phyloP scores from a whole-genome alignment of 2,329 filamentous ascomycete species.

The Dactylellina cionopaga region DNA sequence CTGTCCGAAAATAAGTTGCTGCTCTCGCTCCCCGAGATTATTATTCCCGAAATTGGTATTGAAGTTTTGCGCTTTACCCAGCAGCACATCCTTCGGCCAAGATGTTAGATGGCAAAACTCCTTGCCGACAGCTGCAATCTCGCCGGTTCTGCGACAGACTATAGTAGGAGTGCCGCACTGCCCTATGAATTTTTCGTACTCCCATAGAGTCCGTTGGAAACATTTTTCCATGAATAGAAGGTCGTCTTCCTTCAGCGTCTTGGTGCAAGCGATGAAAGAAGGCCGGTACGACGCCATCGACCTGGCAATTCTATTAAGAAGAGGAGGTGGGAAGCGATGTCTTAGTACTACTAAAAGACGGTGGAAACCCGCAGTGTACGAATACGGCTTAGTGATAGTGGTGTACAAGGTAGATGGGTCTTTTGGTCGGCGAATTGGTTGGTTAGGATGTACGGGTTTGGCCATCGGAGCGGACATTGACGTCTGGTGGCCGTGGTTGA shows the following conservation, averaged over 20 bases:
- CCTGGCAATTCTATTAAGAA: slow-evolving; percentile 79
- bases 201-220: slow-evolving; percentile 89
- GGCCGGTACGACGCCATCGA: slow-evolving; percentile 89
- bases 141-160: slow-evolving; percentile 89
- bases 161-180: slow-evolving; percentile 89
- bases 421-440: slow-evolving; percentile 65
- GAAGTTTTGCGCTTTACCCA: slow-evolving; percentile 85
- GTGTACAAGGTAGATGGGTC: slow-evolving; percentile 90
- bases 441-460: slow-evolving; percentile 57
- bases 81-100: slow-evolving; percentile 87
- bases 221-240: slow-evolving; percentile 98
- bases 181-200: slow-evolving; percentile 92
- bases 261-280: slow-evolving; percentile 90
- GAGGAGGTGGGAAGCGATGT: slow-evolving; percentile 80
- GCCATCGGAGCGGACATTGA: slow-evolving; percentile 64
- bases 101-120: slow-evolving; percentile 96
- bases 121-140: slow-evolving; percentile 94
- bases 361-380: slow-evolving; percentile 90
- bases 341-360: slow-evolving; percentile 82
- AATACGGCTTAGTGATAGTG: slow-evolving; percentile 87
- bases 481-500: slow-evolving; percentile 59
- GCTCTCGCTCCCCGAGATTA: slow-evolving; percentile 62
- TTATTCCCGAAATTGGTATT: slow-evolving; percentile 80
- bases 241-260: slow-evolving; percentile 86
- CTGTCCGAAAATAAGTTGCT: slow-evolving; percentile 65